phyloP scores from a whole-genome alignment of 2,329 filamentous ascomycete species.

The Claviceps capensis region DNA sequence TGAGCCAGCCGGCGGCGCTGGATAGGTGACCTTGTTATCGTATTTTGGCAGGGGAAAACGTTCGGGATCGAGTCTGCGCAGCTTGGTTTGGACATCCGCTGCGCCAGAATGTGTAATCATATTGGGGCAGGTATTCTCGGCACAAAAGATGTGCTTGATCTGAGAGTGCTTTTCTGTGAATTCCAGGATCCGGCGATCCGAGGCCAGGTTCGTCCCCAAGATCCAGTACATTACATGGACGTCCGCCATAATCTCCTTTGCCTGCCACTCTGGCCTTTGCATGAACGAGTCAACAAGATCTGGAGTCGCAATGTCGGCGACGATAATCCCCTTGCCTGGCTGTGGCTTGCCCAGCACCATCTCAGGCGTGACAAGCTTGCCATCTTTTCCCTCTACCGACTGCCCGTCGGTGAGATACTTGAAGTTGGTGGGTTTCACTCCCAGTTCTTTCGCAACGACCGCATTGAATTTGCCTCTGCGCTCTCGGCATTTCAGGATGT shows the following conservation, averaged over 20 bases:
- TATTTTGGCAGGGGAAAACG: conserved; percentile 59
- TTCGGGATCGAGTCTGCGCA: conserved; percentile 58
- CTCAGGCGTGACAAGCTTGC: conserved; percentile 61
- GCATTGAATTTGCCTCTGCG: conserved; percentile 71
- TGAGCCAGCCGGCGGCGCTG: conserved; percentile 11
- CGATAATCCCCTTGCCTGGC: conserved; percentile 58
- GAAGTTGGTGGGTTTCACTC: conserved; percentile 47
- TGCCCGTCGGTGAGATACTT: conserved; percentile 47
- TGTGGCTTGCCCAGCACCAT: conserved; percentile 65
- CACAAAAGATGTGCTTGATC: conserved; percentile 65
- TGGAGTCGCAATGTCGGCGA: conserved; percentile 63
- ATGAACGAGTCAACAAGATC: conserved; percentile 61
- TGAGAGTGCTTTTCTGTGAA: conserved; percentile 53
- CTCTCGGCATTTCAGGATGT: conserved; percentile 66
- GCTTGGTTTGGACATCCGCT: conserved; percentile 50
- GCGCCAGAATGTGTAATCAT: conserved; percentile 56
- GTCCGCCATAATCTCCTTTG: conserved; percentile 48
- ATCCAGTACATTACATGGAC: conserved; percentile 68
- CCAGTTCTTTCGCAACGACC: conserved; percentile 47
- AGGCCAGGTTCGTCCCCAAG: conserved; percentile 53
- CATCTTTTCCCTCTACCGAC: conserved; percentile 48
- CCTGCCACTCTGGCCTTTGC: conserved; percentile 57
- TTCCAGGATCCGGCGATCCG: conserved; percentile 46
- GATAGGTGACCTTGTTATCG: conserved; percentile 32
- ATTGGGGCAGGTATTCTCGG: conserved; percentile 62